Percentiles rank a stretch among this genome's conserved stretches.
Conservation (phyloP, 2,329 filamentous ascomycete species). For the Cladosporium cucumerinum region DNA sequence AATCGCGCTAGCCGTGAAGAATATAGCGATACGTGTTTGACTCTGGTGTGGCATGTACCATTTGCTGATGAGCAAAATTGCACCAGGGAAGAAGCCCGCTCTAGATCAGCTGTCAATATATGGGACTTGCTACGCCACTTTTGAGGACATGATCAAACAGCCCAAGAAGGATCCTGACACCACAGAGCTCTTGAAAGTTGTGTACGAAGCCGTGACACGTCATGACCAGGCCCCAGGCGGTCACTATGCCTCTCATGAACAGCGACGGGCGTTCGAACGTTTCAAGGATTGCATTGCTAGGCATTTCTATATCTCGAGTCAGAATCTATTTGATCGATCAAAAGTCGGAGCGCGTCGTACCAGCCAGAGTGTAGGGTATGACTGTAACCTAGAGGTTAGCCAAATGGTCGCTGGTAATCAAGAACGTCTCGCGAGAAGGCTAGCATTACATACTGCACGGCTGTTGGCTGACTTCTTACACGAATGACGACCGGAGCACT, state of each 20-base stretch:
- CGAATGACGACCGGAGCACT: background rate
- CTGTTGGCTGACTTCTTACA: background rate
- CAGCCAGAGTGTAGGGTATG: constrained; percentile 10
- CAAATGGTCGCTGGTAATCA: background rate
- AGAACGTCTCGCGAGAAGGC: background rate
- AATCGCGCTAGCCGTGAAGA: constrained; percentile 36
- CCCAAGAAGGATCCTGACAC: constrained; percentile 38
- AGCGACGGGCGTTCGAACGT: constrained; percentile 42
- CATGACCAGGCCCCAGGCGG: constrained; percentile 33
- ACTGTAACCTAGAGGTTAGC: background rate
- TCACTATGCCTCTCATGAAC: constrained; percentile 37
- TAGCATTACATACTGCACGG: background rate
- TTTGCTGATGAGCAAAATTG: constrained; percentile 25
- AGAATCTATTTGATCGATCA: background rate
- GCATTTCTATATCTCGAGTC: constrained; percentile 46
- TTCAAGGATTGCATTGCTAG: constrained; percentile 46
- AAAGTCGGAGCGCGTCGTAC: background rate
- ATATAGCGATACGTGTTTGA: constrained; percentile 30
- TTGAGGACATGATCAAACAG: constrained; percentile 36
- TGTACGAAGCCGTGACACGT: constrained; percentile 47
- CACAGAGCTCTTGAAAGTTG: constrained; percentile 37
- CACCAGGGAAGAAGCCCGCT: constrained; percentile 57
- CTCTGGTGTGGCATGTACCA: constrained; percentile 36
- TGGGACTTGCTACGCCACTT: constrained; percentile 22
- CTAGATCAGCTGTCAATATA: constrained; percentile 41